These are phyloP conservation scores for Coccomyxa sp. DNA, from an alignment of 139 green algal species.

Conservation along the genomic window DNA sequence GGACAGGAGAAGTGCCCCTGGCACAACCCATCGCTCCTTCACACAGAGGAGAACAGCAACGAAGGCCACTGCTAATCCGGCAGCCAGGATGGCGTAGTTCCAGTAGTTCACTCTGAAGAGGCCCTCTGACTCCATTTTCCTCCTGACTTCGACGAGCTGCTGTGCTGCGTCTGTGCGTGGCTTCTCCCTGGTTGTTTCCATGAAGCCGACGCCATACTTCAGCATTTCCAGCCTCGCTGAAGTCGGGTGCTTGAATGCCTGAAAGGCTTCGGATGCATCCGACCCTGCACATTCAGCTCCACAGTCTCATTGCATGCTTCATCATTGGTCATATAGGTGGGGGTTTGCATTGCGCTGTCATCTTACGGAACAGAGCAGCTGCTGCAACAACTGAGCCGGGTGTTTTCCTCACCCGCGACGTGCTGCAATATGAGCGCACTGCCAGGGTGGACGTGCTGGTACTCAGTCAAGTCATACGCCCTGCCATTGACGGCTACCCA, in stretches of 20 bases:
- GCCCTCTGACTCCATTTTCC: background rate
- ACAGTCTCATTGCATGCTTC: background rate
- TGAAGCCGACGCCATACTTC: background rate
- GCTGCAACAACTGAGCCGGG: no score
- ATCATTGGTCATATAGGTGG: background rate
- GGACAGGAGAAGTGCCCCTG: background rate
- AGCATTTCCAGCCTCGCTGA: background rate
- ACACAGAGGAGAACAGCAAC: background rate
- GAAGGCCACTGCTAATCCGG: background rate
- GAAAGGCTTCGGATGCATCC: constrained; percentile 1
- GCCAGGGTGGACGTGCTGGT: background rate
- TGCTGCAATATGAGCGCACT: background rate
- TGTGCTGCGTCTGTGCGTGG: background rate
- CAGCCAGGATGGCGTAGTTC: background rate
- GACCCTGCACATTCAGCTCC: background rate
- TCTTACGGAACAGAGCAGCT: background rate
- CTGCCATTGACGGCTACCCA: background rate
- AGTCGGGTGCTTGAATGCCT: background rate
- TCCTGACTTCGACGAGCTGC: background rate
- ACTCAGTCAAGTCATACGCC: constrained; percentile 1
- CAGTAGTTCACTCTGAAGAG: background rate
- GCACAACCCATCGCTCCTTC: background rate
- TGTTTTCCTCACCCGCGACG: background rate
- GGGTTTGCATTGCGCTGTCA: background rate
- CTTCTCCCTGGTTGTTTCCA: background rate